Percentiles rank a stretch among this genome's conserved stretches.
Conservation (phyloP, 805 yeast genomes). For the Lachancea dasiensis region DNA sequence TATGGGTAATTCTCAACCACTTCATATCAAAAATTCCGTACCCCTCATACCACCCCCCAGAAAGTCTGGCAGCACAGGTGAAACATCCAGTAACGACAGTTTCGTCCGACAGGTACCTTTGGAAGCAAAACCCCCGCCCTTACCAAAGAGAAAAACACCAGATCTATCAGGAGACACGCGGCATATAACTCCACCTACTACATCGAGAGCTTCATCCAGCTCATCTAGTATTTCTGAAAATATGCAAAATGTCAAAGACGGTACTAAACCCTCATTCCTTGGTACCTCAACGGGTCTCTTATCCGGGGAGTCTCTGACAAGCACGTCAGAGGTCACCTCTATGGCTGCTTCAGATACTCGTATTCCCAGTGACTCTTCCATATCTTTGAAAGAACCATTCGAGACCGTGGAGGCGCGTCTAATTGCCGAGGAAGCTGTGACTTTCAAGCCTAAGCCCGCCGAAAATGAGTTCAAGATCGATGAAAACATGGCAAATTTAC, state of each 20-base stretch:
- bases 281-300: no score
- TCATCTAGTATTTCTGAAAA: no score
- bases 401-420: not conserved
- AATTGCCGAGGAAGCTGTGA: conserved; percentile 4
- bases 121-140: not conserved
- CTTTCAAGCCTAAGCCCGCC: conserved; percentile 1
- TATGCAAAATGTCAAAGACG: no score
- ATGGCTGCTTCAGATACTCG: not conserved
- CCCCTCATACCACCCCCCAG: conserved; percentile 25
- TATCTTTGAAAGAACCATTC: not conserved
- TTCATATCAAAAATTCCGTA: conserved; percentile 3
- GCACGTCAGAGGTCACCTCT: not conserved
- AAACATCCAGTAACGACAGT: no score
- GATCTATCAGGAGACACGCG: not conserved
- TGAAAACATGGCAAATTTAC: conserved; percentile 7
- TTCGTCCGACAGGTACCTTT: no score
- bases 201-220: no score
- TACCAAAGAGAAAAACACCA: not conserved
- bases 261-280: no score
- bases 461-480: not conserved
- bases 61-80: not conserved
- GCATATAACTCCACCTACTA: no score
- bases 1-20: not conserved
- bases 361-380: conserved; percentile 2
- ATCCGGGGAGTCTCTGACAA: no score